Percentiles rank a stretch among this genome's conserved stretches.
phyloP scores from a whole-genome alignment of 768 basidiomycete genomes.

The Boletus subcaerulescens region DNA sequence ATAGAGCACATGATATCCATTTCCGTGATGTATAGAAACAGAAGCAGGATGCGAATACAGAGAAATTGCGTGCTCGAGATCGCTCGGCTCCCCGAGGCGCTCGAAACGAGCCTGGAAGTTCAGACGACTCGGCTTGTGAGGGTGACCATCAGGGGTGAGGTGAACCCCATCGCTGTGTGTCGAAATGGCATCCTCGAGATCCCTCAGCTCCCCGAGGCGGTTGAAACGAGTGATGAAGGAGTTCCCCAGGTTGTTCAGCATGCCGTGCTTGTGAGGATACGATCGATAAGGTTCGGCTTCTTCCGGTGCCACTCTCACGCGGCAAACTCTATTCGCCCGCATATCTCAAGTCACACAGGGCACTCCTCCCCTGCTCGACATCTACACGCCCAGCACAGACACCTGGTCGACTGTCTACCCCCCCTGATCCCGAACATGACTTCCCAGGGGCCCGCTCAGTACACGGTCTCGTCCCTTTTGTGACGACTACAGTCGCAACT shows the following conservation, averaged over 20 bases:
- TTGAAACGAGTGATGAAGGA: too few relatives aligned
- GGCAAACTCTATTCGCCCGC: too few relatives aligned
- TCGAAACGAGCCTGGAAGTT: neutral
- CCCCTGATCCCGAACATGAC: conserved; percentile 25
- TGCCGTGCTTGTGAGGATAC: too few relatives aligned
- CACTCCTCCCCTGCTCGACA: conserved; percentile 28
- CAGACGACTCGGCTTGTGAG: too few relatives aligned
- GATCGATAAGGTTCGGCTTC: too few relatives aligned
- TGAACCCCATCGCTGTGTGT: too few relatives aligned
- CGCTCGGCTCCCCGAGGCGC: neutral
- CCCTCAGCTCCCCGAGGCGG: too few relatives aligned
- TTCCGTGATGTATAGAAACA: neutral
- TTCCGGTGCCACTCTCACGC: too few relatives aligned
- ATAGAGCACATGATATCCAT: neutral
- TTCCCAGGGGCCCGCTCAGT: conserved; percentile 35
- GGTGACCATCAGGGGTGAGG: too few relatives aligned
- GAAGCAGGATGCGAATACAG: neutral
- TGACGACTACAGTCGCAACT: neutral
- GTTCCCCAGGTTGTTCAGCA: too few relatives aligned
- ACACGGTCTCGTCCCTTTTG: conserved; percentile 32
- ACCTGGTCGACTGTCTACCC: conserved; percentile 27
- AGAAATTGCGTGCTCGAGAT: neutral
- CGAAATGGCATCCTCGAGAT: too few relatives aligned
- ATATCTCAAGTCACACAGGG: neutral
- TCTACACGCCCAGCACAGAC: conserved; percentile 29